Conservation (phyloP, 331 rosid genomes). For the Telfairia occidentalis region DNA sequence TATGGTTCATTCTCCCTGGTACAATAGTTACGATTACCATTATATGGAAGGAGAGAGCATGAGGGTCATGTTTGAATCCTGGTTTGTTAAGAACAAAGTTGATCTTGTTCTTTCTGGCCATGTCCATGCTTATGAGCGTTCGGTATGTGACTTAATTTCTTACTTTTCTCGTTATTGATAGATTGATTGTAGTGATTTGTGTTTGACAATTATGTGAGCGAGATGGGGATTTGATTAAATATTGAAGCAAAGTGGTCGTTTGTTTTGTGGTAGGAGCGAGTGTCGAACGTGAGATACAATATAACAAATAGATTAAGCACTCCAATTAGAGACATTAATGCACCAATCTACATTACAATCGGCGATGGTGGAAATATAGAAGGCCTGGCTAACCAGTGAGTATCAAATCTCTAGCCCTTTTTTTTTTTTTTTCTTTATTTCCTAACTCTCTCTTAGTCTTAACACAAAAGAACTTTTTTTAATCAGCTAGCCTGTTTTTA, state of each 20-base stretch:
- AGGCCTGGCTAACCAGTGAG: conserved; percentile 33
- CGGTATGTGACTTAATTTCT: conserved; percentile 32
- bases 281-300: conserved; percentile 33
- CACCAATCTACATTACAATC: conserved; percentile 39
- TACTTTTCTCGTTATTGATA: background rate
- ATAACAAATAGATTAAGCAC: conserved; percentile 22
- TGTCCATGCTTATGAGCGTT: conserved; percentile 77
- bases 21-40: conserved; percentile 60
- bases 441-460: no score
- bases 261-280: conserved; percentile 23
- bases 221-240: background rate
- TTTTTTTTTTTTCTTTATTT: no score
- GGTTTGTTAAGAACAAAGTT: conserved; percentile 72
- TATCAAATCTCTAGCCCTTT: background rate
- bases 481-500: background rate
- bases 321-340: conserved; percentile 31
- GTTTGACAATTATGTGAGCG: background rate
- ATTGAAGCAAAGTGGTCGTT: background rate
- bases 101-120: conserved; percentile 71
- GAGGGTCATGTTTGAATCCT: conserved; percentile 58
- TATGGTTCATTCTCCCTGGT: conserved; percentile 66
- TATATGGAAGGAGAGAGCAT: conserved; percentile 83
- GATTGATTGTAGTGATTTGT: background rate
- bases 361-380: conserved; percentile 41
- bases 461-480: no score